phyloP scores from a whole-genome alignment of 441 rosid species.

The Cnidoscolus chayamansa region DNA sequence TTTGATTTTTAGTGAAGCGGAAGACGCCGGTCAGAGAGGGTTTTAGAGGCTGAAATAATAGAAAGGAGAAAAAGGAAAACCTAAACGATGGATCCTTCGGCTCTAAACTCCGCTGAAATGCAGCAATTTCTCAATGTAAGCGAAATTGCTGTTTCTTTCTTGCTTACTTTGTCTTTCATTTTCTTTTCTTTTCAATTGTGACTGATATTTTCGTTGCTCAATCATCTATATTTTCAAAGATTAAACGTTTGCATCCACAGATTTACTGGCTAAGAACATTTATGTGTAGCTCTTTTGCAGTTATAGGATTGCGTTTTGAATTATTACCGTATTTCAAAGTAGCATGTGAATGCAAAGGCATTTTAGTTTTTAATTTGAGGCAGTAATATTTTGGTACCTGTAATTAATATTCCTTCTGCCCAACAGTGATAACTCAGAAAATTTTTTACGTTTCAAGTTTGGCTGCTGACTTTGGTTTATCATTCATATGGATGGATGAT shows the following conservation, averaged over 20 bases:
- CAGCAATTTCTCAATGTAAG: slow-evolving; percentile 62
- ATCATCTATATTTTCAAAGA: not conserved
- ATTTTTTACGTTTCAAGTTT: not conserved
- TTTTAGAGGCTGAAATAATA: not conserved
- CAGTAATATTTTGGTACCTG: not conserved
- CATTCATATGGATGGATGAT: not conserved
- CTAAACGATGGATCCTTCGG: slow-evolving; percentile 49
- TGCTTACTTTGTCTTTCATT: not conserved
- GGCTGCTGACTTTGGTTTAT: not conserved
- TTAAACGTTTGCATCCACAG: not conserved
- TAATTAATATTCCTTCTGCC: not conserved
- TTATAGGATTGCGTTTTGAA: not conserved
- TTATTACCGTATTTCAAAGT: not conserved
- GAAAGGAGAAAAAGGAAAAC: not conserved
- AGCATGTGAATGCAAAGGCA: not conserved
- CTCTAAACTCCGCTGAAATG: slow-evolving; percentile 52
- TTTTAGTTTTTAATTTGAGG: not conserved
- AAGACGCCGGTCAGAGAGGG: not conserved
- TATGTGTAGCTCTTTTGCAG: not conserved
- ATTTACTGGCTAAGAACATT: not conserved
- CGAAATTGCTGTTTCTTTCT: not conserved
- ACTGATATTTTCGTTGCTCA: not conserved
- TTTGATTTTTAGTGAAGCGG: not conserved
- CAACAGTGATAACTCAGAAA: too few relatives aligned
- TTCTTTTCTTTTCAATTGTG: not conserved